These are phyloP conservation scores for Sarocladium oryzae DNA, from an alignment of 2,329 filamentous ascomycete species.

Conservation along the genomic window DNA sequence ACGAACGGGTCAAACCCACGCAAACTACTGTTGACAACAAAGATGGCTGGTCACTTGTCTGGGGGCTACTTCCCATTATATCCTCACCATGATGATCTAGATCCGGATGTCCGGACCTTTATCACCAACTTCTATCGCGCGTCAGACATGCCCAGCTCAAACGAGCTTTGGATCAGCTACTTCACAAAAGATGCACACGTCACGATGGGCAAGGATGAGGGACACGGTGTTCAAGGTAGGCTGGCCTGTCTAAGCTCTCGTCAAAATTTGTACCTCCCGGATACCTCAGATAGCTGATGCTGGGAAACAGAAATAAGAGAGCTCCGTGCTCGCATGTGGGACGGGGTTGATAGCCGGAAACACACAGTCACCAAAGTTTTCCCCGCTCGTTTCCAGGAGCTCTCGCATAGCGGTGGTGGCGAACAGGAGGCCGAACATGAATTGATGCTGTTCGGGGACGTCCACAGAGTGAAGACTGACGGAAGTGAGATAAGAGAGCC, in stretches of 20 bases:
- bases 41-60: conserved; percentile 1
- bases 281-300: too few species aligned
- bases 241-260: too few species aligned
- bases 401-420: conserved; percentile 3
- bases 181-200: conserved; percentile 36
- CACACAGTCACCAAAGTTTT: conserved; percentile 38
- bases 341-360: conserved; percentile 29
- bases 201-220: conserved; percentile 33
- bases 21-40: neutral
- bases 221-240: conserved; percentile 28
- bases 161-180: conserved; percentile 36
- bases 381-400: conserved; percentile 28
- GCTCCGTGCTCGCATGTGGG: conserved; percentile 38
- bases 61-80: conserved; percentile 26
- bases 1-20: too few species aligned
- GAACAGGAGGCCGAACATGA: conserved; percentile 16
- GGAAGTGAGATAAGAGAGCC: conserved; percentile 19
- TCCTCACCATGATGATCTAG: conserved; percentile 22
- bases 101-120: conserved; percentile 29
- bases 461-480: conserved; percentile 19
- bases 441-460: conserved; percentile 14
- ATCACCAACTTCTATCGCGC: conserved; percentile 36
- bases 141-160: conserved; percentile 34
- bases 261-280: too few species aligned
- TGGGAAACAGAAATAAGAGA: conserved; percentile 30